Conservation (phyloP, 2,329 filamentous ascomycete genomes). For the Aspergillus persii region DNA sequence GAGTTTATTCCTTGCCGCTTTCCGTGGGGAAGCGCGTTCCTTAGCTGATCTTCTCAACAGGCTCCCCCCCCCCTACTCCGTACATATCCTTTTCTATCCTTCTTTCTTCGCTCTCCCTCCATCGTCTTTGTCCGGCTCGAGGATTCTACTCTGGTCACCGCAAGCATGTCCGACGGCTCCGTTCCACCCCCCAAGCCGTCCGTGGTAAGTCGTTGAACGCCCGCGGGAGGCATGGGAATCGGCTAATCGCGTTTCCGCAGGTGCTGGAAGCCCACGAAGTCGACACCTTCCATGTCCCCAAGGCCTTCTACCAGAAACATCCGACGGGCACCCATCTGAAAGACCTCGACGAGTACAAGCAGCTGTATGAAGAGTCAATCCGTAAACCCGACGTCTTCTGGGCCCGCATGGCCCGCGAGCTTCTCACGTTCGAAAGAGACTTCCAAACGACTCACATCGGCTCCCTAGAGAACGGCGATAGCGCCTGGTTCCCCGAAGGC, state of each 20-base stretch:
- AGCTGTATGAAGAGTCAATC: slow-evolving; percentile 78
- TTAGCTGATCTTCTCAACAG: neutral
- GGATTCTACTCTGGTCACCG: neutral
- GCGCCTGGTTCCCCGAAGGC: slow-evolving; percentile 92
- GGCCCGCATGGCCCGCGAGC: slow-evolving; percentile 78
- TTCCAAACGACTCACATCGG: slow-evolving; percentile 87
- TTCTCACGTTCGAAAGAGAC: slow-evolving; percentile 85
- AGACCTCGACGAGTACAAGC: slow-evolving; percentile 61
- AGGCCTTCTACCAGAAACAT: slow-evolving; percentile 59
- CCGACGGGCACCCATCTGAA: slow-evolving; percentile 59
- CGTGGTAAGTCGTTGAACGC: slow-evolving; percentile 37
- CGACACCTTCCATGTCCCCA: slow-evolving; percentile 55
- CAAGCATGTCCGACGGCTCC: slow-evolving; percentile 39
- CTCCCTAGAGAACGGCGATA: slow-evolving; percentile 74
- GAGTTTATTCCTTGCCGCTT: slow-evolving; percentile 1
- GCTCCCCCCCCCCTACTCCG: neutral
- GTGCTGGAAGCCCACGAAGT: slow-evolving; percentile 49
- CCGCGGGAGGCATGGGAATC: neutral
- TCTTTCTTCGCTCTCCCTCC: neutral
- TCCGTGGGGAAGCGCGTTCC: neutral
- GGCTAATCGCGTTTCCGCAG: slow-evolving; percentile 24
- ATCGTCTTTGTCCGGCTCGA: neutral
- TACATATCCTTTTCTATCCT: neutral
- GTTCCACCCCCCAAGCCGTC: slow-evolving; percentile 34
- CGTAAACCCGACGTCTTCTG: slow-evolving; percentile 86